Conservation (phyloP, 1,139 yeast genomes). For the Suhomyces ambrosiae region DNA sequence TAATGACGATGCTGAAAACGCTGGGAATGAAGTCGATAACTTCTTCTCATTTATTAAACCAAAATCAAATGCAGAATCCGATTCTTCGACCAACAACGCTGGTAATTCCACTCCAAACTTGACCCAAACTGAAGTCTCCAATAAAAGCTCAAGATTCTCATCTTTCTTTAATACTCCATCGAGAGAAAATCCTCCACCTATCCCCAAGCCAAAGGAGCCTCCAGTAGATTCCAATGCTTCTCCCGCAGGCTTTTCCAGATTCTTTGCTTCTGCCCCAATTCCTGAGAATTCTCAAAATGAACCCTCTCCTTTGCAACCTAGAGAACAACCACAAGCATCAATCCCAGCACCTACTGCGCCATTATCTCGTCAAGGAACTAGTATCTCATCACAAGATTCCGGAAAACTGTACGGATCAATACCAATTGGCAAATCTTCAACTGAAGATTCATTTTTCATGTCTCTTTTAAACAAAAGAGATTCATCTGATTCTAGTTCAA, state of each 20-base stretch:
- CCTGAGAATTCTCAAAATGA: conserved; percentile 1
- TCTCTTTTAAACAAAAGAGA: conserved; percentile 50
- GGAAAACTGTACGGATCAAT: conserved; percentile 5
- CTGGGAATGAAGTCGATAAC: conserved; percentile 52
- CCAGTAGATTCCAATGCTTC: conserved; percentile 3
- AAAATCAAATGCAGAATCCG: conserved; percentile 12
- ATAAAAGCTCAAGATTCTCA: conserved; percentile 49
- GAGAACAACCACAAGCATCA: conserved; percentile 1
- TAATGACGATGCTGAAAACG: conserved; percentile 18
- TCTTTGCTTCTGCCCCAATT: conserved; percentile 16
- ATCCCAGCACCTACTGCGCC: conserved; percentile 1
- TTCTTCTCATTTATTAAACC: conserved; percentile 53
- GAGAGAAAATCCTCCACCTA: conserved; percentile 12
- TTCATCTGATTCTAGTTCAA: conserved; percentile 10
- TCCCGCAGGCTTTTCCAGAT: conserved; percentile 20
- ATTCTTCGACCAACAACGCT: neutral
- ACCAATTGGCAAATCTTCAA: conserved; percentile 12
- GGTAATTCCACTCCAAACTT: conserved; percentile 15
- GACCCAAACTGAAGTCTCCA: conserved; percentile 17
- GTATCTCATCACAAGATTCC: conserved; percentile 12
- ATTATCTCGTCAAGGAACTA: neutral
- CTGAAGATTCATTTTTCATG: conserved; percentile 56
- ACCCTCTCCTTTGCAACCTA: neutral
- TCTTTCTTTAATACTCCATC: conserved; percentile 41
- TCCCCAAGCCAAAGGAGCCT: conserved; percentile 6